phyloP scores from a whole-genome alignment of 768 basidiomycete species.

The Russula dissimulans region DNA sequence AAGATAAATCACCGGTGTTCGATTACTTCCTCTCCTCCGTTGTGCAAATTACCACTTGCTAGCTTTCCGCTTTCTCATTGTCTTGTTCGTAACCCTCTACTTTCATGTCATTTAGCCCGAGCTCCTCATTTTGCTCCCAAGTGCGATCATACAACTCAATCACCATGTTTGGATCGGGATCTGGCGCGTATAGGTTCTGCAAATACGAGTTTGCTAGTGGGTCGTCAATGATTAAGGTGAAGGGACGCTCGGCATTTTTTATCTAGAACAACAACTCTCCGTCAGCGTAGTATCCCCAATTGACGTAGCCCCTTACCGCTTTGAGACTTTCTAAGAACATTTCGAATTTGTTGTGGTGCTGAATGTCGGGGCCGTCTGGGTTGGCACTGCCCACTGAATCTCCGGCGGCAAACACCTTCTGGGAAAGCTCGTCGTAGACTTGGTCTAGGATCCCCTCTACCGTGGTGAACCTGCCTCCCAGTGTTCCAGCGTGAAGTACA shows the following conservation, averaged over 20 bases:
- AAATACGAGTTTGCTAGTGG: conserved; percentile 93
- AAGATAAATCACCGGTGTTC: neutral
- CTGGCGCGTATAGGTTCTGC: conserved; percentile 95
- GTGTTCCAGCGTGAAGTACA: conserved; percentile 81
- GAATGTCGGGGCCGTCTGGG: conserved; percentile 10
- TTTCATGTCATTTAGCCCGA: conserved; percentile 86
- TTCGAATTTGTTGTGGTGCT: conserved; percentile 47
- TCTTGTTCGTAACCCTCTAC: conserved; percentile 61
- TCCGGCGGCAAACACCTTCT: conserved; percentile 72
- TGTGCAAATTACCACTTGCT: neutral
- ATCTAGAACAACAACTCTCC: conserved; percentile 37
- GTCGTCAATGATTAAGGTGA: conserved; percentile 92
- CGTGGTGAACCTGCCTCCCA: conserved; percentile 96
- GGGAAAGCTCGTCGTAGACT: conserved; percentile 88
- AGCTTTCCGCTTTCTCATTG: conserved; percentile 6
- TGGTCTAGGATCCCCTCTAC: conserved; percentile 92
- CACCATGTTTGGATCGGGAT: conserved; percentile 89
- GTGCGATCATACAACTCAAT: conserved; percentile 76
- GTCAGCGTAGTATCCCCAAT: neutral
- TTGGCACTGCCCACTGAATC: conserved; percentile 47
- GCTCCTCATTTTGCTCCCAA: conserved; percentile 88
- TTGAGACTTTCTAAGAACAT: conserved; percentile 70
- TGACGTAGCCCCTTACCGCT: conserved; percentile 37
- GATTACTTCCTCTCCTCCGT: neutral
- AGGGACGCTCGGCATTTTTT: conserved; percentile 67